Base-by-base conservation (phyloP, 306 rosid species). In the Hippophae gyantsensis region DNA sequence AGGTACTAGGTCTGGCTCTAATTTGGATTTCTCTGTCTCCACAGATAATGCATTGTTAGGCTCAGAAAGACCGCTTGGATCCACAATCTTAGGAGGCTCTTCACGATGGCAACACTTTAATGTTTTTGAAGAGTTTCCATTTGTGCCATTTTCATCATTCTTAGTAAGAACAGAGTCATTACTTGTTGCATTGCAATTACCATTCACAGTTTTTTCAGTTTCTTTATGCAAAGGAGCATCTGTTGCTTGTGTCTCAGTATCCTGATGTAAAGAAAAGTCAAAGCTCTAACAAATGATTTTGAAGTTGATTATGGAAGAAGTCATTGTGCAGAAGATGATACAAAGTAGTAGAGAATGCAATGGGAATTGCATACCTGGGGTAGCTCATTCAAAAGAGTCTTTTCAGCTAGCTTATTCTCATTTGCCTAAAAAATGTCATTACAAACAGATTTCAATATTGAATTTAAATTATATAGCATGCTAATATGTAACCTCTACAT, bases 231-330 rank as follows among this genome's bases (percentile, higher is more conserved):
- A 54, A 60, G 32, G 57, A 51, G 47, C 72, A 67, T 57, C 62
- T 6, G 59, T 65, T 52, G 61, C 64, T 23, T 27, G 75, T 49
- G 71, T 32, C 38, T 2, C 38, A 2, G 38, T 61, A 42, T 62
- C 84, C 95, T 86, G 76, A 53, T 73, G 57, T 44, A 27, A 46
- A 68, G n/a, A 45, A 12, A 67, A 68, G 56, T 32, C 61, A 43
- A 65, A 54, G 44, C 51, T 43, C 48, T 42, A 56, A 32, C 23
- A 43, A 12, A 54, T 43, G 27, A 46, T 53, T 9, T 7, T 51
- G n/a, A 14, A 60, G 42, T 32, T 48, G 60, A 46, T 13, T 38
- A 61, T 43, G 14, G 54, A 13, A 46, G 27, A 48, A 27, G 44
- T 38, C 38, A 61, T 59, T 48, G 51, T 5, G 25, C 58, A 51